phyloP scores from a whole-genome alignment of 495 filamentous ascomycete species.

The Xylaria nigripes region DNA sequence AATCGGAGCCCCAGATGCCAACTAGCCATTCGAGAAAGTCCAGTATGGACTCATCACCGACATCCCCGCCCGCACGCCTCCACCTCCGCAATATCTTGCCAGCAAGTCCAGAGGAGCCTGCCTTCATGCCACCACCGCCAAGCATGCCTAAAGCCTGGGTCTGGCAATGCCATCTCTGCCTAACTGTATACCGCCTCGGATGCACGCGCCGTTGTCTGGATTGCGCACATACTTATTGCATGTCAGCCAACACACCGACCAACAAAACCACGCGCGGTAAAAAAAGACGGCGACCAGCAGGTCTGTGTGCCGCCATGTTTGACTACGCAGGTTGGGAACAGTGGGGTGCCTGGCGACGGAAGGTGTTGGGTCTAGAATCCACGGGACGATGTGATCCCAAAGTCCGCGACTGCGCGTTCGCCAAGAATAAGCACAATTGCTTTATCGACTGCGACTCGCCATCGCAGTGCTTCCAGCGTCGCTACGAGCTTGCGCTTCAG shows the following conservation, averaged over 20 bases:
- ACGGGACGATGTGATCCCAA: conserved; percentile 5
- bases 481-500: conserved; percentile 16
- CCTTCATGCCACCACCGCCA: conserved; percentile 22
- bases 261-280: conserved; percentile 7
- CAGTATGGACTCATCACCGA: background rate
- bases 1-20: background rate
- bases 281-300: conserved; percentile 9
- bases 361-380: conserved; percentile 18
- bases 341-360: conserved; percentile 33
- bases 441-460: conserved; percentile 38
- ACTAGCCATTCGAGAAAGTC: background rate
- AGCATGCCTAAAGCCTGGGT: conserved; percentile 30
- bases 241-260: conserved; percentile 8
- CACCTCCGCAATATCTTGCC: conserved; percentile 26
- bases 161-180: conserved; percentile 40
- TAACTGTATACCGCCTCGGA: conserved; percentile 29
- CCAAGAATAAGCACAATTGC: conserved; percentile 27
- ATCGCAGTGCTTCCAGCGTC: conserved; percentile 31
- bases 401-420: conserved; percentile 19
- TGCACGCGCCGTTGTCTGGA: conserved; percentile 39
- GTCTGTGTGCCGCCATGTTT: conserved; percentile 29
- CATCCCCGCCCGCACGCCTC: conserved; percentile 21
- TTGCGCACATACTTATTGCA: conserved; percentile 38
- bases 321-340: conserved; percentile 36
- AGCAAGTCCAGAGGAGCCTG: conserved; percentile 16